These are phyloP conservation scores for Colletotrichum higginsianum DNA, from an alignment of 2,329 filamentous ascomycete genomes.

Conservation along the genomic window DNA sequence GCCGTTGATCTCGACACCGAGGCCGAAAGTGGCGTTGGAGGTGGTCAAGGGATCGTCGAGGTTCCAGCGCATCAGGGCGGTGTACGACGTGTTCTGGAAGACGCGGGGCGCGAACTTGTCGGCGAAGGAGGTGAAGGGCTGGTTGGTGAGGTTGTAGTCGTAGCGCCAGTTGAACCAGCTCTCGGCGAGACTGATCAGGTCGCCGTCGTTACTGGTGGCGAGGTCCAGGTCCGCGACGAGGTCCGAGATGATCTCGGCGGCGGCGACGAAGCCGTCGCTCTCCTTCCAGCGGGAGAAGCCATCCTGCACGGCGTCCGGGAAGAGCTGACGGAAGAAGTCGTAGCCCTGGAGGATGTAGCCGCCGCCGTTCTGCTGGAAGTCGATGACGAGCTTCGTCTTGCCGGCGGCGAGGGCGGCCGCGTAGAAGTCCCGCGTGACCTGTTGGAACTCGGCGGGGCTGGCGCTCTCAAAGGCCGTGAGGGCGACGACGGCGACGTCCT, in stretches of 20 bases:
- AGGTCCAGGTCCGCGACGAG: conserved; percentile 62
- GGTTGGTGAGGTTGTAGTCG: conserved; percentile 62
- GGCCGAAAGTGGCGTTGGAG: conserved; percentile 57
- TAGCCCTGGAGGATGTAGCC: conserved; percentile 71
- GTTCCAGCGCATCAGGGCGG: conserved; percentile 67
- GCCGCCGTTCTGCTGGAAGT: conserved; percentile 71
- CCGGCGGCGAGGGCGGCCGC: conserved; percentile 56
- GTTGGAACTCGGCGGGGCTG: conserved; percentile 53
- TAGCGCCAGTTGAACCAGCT: conserved; percentile 66
- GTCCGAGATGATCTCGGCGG: conserved; percentile 60
- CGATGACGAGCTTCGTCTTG: conserved; percentile 73
- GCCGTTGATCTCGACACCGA: conserved; percentile 64
- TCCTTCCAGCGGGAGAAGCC: conserved; percentile 59
- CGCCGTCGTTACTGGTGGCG: conserved; percentile 56
- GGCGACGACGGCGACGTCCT: conserved; percentile 52
- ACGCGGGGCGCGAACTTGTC: conserved; percentile 59
- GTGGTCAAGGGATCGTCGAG: conserved; percentile 59
- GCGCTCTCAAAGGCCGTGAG: conserved; percentile 47
- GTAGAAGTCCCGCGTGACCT: conserved; percentile 52
- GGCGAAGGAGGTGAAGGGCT: conserved; percentile 65
- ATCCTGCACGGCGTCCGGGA: conserved; percentile 56
- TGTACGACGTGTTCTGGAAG: conserved; percentile 68
- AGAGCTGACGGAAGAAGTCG: conserved; percentile 71
- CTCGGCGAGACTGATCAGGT: conserved; percentile 60
- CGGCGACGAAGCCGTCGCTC: conserved; percentile 58